Percentiles rank a stretch among this genome's conserved stretches.
Evolutionary conservation across 2,329 filamentous ascomycete species (phyloP).

Genomic region (Gaeumannomyces sp.): DNA sequence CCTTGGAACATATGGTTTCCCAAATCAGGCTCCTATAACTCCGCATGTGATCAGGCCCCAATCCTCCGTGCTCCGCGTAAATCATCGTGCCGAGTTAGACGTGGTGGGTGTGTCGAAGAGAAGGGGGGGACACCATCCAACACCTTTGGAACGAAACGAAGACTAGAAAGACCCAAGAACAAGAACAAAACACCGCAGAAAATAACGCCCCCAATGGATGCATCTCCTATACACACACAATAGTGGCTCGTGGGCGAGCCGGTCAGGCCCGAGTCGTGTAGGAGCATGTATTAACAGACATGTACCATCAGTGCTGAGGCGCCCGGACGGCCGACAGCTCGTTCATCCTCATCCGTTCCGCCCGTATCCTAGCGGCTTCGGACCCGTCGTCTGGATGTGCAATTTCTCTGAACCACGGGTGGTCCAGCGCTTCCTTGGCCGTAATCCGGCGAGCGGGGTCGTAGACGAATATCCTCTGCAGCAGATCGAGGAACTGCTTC

Average conservation of each 20-base stretch:
- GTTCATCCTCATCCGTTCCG: constrained; percentile 31
- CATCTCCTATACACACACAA: constrained; percentile 1
- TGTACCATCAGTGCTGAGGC: not conserved
- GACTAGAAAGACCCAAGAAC: not conserved
- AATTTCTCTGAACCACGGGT: constrained; percentile 62
- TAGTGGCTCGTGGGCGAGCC: not conserved
- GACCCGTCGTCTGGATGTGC: constrained; percentile 60
- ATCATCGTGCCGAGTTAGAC: not conserved
- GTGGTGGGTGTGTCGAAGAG: not conserved
- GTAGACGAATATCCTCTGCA: constrained; percentile 63
- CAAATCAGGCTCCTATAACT: constrained; percentile 3
- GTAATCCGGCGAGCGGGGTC: constrained; percentile 60
- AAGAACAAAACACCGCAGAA: not conserved
- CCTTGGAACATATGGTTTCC: constrained; percentile 2
- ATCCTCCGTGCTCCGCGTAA: not conserved
- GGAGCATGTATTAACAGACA: not conserved
- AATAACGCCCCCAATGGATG: constrained; percentile 1
- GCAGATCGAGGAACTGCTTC: constrained; percentile 56
- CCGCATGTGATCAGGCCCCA: constrained; percentile 1
- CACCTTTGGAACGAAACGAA: not conserved
- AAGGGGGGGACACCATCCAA: not conserved
- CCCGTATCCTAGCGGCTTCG: constrained; percentile 58
- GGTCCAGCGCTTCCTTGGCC: constrained; percentile 58
- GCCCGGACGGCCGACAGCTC: constrained; percentile 1
- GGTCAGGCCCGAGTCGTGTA: not conserved